Conservation (phyloP, 1,139 yeast genomes). For the Lizanozyma gosingica region DNA sequence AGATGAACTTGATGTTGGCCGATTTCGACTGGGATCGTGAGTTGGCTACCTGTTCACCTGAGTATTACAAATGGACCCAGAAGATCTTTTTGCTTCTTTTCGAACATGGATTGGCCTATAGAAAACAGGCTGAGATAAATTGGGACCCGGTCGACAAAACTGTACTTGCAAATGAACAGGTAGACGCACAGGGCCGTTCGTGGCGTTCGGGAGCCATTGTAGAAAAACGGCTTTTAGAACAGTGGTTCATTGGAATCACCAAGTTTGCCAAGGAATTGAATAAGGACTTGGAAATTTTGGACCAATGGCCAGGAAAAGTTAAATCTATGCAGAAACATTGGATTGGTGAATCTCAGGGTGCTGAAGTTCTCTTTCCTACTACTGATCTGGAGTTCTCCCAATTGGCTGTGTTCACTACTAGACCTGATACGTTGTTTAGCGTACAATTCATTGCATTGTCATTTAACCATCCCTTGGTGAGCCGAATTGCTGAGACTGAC, state of each 20-base stretch:
- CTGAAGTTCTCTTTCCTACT: slow-evolving; percentile 44
- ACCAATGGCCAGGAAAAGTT: slow-evolving; percentile 83
- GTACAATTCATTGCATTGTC: slow-evolving; percentile 80
- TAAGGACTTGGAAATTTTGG: slow-evolving; percentile 49
- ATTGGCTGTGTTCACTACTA: slow-evolving; percentile 66
- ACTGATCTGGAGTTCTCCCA: slow-evolving; percentile 11
- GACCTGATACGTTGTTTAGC: slow-evolving; percentile 80
- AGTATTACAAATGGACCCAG: slow-evolving; percentile 90
- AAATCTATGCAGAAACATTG: slow-evolving; percentile 86
- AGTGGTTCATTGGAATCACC: slow-evolving; percentile 92
- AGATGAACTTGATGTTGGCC: slow-evolving; percentile 68
- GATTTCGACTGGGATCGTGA: slow-evolving; percentile 95
- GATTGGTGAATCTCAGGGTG: slow-evolving; percentile 89
- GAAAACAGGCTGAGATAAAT: slow-evolving; percentile 80
- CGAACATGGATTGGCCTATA: slow-evolving; percentile 74
- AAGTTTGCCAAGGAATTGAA: slow-evolving; percentile 61
- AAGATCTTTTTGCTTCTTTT: slow-evolving; percentile 65
- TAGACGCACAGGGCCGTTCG: slow-evolving; percentile 78
- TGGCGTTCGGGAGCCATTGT: slow-evolving; percentile 98
- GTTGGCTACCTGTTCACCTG: slow-evolving; percentile 78
- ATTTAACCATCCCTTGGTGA: slow-evolving; percentile 55
- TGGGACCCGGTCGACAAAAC: slow-evolving; percentile 98
- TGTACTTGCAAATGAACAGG: slow-evolving; percentile 94
- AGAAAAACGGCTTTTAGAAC: slow-evolving; percentile 69
- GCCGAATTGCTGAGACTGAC: slow-evolving; percentile 25